These are phyloP conservation scores for Phlegmacium glaucopus DNA, from an alignment of 768 basidiomycete species.

Conservation along the genomic window DNA sequence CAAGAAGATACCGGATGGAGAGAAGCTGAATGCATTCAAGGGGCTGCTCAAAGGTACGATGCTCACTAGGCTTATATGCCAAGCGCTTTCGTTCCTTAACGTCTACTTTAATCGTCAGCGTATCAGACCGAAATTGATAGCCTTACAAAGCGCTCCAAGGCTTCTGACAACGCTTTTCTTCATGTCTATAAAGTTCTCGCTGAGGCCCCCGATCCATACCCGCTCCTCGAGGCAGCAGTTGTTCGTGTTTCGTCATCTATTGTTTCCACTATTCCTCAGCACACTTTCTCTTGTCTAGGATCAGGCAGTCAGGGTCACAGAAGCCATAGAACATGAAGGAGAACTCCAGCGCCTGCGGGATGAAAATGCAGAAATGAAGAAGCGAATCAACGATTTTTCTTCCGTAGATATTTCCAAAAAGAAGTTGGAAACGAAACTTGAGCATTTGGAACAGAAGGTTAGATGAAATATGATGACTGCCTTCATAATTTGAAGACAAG, in stretches of 20 bases:
- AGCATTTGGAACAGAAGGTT: constrained; percentile 83
- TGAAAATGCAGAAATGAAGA: constrained; percentile 81
- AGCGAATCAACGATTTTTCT: constrained; percentile 60
- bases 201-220: constrained; percentile 97
- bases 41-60: constrained; percentile 77
- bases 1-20: constrained; percentile 89
- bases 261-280: not conserved
- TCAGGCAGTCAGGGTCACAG: constrained; percentile 87
- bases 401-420: constrained; percentile 67
- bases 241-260: constrained; percentile 34
- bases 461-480: constrained; percentile 7
- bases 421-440: constrained; percentile 69
- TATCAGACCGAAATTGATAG: constrained; percentile 97
- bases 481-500: not conserved
- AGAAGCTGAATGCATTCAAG: constrained; percentile 87
- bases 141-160: constrained; percentile 89
- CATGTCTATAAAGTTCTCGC: constrained; percentile 95
- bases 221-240: constrained; percentile 90
- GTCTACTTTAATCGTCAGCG: constrained; percentile 40
- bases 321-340: constrained; percentile 70
- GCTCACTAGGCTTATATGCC: not conserved
- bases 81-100: not conserved
- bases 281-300: constrained; percentile 48
- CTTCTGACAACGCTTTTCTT: constrained; percentile 94
- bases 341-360: constrained; percentile 73